Base-by-base conservation (phyloP, 1,284 basidiomycete genomes). In the Amylostereum chailletii region DNA sequence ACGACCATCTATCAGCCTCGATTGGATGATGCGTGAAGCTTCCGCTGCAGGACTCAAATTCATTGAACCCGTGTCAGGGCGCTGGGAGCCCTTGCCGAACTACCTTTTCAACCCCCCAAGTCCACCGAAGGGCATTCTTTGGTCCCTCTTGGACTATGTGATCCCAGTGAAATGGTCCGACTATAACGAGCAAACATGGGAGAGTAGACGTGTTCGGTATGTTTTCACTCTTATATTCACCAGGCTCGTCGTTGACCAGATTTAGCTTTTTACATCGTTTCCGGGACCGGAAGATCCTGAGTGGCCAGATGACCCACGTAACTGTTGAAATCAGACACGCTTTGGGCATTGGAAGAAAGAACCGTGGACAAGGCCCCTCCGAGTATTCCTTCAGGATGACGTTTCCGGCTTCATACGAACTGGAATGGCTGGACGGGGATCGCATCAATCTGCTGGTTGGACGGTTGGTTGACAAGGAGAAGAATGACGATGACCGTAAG, bases 21-120 rank as follows among this genome's bases (percentile, higher is more conserved):
- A 29, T 19, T 48, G 47, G 47, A 48, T 48, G 47, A 31, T 30
- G 11, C 11, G 26, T 31, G 47, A 48, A 37, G 45, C 47, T n/a
- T 36, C 41, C 19, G 43, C 43, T 3, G 47, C 47, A 11, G 47
- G 41, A 11, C 29, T 48, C 5, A 38, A 43, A n/a, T 26, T 48
- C 6, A 42, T 26, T 19, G 40, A 26, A 11, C 33, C 40, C 39
- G 39, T 19, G 39, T 27, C 19, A 19, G 39, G 6, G 11, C 5
- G 39, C 11, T n/a, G n/a, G 39, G 5, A n/a, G 39, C 6, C 11
- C n/a, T 7, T n/a, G 11, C n/a, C 6, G 11, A n/a, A 5, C 5
- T 40, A 19, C 19, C 19, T 19, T 19, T 19, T 19, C 39, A n/a
- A 5, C 5, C 6, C 11, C 11, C n/a, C 5, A 11, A 27, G 29